phyloP scores from a whole-genome alignment of 2,329 filamentous ascomycete genomes.

The Stachybotrys elegans region DNA sequence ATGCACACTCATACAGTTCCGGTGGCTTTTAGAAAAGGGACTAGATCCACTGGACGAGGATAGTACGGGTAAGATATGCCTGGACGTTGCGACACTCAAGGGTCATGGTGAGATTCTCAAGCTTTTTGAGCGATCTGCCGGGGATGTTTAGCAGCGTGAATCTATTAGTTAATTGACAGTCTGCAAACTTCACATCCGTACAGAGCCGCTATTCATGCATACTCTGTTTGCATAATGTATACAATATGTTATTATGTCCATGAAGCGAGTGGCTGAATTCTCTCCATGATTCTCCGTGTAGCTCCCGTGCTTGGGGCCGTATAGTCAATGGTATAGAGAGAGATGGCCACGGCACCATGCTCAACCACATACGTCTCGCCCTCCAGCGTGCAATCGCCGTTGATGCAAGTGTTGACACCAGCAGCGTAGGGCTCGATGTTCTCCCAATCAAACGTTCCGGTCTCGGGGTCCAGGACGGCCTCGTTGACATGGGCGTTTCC shows the following conservation, averaged over 20 bases:
- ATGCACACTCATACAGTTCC: too few relatives aligned
- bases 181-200: too few relatives aligned
- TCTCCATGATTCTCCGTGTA: constrained; percentile 18
- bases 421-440: constrained; percentile 30
- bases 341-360: constrained; percentile 35
- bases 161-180: too few relatives aligned
- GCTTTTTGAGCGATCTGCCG: too few relatives aligned
- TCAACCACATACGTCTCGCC: constrained; percentile 44
- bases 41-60: too few relatives aligned
- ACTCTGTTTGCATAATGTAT: too few relatives aligned
- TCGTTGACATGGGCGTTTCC: constrained; percentile 42
- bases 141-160: too few relatives aligned
- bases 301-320: constrained; percentile 31
- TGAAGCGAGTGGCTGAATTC: constrained; percentile 13
- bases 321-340: constrained; percentile 46
- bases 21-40: too few relatives aligned
- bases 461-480: constrained; percentile 36
- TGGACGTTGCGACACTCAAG: too few relatives aligned
- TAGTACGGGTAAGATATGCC: too few relatives aligned
- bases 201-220: too few relatives aligned
- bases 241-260: background rate
- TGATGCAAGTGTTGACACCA: constrained; percentile 43
- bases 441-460: constrained; percentile 36
- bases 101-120: too few relatives aligned
- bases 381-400: constrained; percentile 44